A percentile compares a stretch with the other conserved stretches of the same genome.
Evolutionary conservation across 2,329 filamentous ascomycete species (phyloP).

Genomic region (Trichoderma pleuroti): DNA sequence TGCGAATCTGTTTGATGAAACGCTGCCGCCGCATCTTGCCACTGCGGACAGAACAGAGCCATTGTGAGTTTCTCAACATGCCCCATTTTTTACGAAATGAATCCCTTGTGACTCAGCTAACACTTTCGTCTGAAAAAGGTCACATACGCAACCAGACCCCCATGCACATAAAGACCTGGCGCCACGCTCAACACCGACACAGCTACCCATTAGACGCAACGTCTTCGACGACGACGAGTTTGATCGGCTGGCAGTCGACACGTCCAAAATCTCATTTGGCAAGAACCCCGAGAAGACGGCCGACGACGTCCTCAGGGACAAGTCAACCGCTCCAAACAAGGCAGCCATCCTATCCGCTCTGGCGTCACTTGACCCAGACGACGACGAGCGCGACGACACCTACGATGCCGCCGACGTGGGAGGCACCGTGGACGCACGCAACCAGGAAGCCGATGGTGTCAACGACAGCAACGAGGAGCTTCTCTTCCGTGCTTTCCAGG

Average conservation of each 20-base stretch:
- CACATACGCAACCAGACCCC: slow-evolving; percentile 24
- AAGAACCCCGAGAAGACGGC: slow-evolving; percentile 63
- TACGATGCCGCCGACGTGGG: slow-evolving; percentile 93
- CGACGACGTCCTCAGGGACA: slow-evolving; percentile 68
- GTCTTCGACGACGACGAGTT: slow-evolving; percentile 79
- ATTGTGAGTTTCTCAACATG: slow-evolving; percentile 40
- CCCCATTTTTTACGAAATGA: neutral
- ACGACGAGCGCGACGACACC: slow-evolving; percentile 95
- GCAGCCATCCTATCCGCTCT: slow-evolving; percentile 85
- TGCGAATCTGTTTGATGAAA: slow-evolving; percentile 75
- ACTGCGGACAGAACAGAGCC: slow-evolving; percentile 61
- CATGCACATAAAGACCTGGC: slow-evolving; percentile 42
- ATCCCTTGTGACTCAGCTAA: slow-evolving; percentile 20
- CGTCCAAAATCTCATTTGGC: slow-evolving; percentile 72
- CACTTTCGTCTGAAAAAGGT: slow-evolving; percentile 27
- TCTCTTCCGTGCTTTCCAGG: slow-evolving; percentile 70
- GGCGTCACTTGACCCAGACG: slow-evolving; percentile 85
- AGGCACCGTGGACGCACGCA: slow-evolving; percentile 73
- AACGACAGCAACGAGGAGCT: slow-evolving; percentile 61
- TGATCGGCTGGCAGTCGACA: slow-evolving; percentile 64
- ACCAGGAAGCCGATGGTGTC: slow-evolving; percentile 48
- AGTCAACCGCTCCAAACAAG: slow-evolving; percentile 65
- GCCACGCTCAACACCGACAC: slow-evolving; percentile 57
- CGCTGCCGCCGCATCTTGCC: slow-evolving; percentile 66
- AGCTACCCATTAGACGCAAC: slow-evolving; percentile 61